These are phyloP conservation scores for Leccinum variabile DNA, from an alignment of 1,284 basidiomycete genomes.

Conservation along the genomic window DNA sequence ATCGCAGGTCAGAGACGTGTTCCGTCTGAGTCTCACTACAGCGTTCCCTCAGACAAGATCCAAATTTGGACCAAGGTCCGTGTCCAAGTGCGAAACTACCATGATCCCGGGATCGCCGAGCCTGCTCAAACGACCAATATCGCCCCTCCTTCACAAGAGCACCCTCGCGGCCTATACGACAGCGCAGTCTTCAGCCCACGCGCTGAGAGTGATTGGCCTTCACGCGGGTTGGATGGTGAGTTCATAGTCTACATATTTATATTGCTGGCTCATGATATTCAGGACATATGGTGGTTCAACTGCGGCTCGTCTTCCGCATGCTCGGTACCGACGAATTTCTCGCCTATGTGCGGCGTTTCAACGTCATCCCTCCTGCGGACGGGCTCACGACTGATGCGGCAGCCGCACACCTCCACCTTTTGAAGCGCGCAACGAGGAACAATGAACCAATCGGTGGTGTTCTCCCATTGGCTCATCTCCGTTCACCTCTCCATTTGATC, in stretches of 20 bases:
- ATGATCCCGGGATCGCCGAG: neutral
- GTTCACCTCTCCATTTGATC: neutral
- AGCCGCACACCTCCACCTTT: neutral
- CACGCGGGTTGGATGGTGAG: neutral
- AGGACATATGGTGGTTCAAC: neutral
- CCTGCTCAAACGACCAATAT: neutral
- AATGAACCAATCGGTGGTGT: neutral
- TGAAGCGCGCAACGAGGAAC: neutral
- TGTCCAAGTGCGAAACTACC: neutral
- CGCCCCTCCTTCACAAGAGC: neutral
- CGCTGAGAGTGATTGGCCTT: neutral
- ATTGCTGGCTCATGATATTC: neutral
- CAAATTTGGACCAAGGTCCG: neutral
- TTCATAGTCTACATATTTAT: too few species aligned
- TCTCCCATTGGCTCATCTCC: neutral
- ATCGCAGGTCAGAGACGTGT: neutral
- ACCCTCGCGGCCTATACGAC: neutral
- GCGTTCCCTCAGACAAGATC: neutral
- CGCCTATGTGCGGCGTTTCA: neutral
- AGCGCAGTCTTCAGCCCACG: neutral
- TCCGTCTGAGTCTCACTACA: neutral
- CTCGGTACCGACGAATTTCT: neutral
- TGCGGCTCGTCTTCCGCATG: neutral
- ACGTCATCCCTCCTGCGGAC: neutral
- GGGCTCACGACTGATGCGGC: neutral